A percentile compares a stretch with the other conserved stretches of the same genome.
Evolutionary conservation across 2,329 filamentous ascomycete species (phyloP).

Genomic region (Pseudopyrenochaeta lycopersici): DNA sequence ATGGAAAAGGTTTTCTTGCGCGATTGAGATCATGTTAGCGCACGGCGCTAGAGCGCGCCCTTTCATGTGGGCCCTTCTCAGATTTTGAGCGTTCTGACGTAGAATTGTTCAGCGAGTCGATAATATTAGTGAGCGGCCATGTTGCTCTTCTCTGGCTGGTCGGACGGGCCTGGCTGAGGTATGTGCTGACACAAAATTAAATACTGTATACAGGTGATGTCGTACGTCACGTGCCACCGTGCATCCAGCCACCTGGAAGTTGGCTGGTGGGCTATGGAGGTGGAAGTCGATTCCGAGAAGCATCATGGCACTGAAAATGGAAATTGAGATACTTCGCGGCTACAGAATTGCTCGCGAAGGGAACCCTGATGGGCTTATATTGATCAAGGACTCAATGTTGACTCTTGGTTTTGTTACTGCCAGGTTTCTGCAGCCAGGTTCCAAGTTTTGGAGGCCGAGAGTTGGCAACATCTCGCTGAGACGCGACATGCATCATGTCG

Average conservation of each 20-base stretch:
- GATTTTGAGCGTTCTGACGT: background rate
- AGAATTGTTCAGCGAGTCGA: too few relatives aligned
- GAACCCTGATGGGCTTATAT: too few relatives aligned
- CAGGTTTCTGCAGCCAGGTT: conserved; percentile 1
- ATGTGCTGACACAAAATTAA: too few relatives aligned
- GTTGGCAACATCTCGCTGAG: background rate
- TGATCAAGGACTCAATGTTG: too few relatives aligned
- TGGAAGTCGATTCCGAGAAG: too few relatives aligned
- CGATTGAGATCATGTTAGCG: background rate
- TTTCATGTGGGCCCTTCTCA: background rate
- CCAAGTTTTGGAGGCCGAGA: conserved; percentile 5
- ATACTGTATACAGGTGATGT: too few relatives aligned
- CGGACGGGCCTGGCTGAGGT: too few relatives aligned
- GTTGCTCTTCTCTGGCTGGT: too few relatives aligned
- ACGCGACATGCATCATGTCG: conserved; percentile 8
- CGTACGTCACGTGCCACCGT: too few relatives aligned
- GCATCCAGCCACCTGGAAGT: too few relatives aligned
- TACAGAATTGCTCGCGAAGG: too few relatives aligned
- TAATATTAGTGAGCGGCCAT: too few relatives aligned
- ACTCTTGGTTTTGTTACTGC: background rate
- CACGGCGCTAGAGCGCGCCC: background rate
- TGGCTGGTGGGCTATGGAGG: background rate
- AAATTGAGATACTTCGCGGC: background rate
- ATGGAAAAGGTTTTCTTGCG: background rate
- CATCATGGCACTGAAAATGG: background rate